Conservation (phyloP, 192 early-diverging fungal genomes). For the Mortierella hygrophila region DNA sequence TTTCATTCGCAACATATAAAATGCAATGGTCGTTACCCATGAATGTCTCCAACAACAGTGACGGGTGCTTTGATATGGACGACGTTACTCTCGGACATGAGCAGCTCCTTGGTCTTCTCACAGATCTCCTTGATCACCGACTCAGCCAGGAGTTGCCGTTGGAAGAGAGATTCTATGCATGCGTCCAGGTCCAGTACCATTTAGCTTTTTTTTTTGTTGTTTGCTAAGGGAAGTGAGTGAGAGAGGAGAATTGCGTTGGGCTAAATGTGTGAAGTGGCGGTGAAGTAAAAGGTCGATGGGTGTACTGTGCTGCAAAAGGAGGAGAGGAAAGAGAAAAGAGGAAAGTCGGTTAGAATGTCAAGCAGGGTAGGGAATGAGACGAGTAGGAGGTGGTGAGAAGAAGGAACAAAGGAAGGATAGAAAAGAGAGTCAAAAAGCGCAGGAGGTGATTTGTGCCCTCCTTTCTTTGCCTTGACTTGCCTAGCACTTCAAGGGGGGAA, state of each 20-base stretch:
- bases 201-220: neutral
- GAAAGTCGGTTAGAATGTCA: neutral
- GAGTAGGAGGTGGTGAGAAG: neutral
- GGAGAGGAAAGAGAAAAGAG: neutral
- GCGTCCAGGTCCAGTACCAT: slow-evolving; percentile 85
- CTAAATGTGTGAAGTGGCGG: neutral
- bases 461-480: neutral
- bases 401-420: neutral
- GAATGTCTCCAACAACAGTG: slow-evolving; percentile 93
- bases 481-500: neutral
- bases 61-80: slow-evolving; percentile 86
- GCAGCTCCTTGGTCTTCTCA: slow-evolving; percentile 80
- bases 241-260: neutral
- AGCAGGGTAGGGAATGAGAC: neutral
- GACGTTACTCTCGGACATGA: slow-evolving; percentile 90
- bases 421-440: neutral
- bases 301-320: neutral
- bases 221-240: neutral
- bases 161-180: slow-evolving; percentile 82
- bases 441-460: neutral
- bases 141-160: slow-evolving; percentile 81
- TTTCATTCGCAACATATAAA: too few species aligned
- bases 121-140: slow-evolving; percentile 85
- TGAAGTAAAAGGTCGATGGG: neutral
- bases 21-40: slow-evolving; percentile 68